phyloP scores from a whole-genome alignment of 768 basidiomycete genomes.

The Mycena kentingensis region DNA sequence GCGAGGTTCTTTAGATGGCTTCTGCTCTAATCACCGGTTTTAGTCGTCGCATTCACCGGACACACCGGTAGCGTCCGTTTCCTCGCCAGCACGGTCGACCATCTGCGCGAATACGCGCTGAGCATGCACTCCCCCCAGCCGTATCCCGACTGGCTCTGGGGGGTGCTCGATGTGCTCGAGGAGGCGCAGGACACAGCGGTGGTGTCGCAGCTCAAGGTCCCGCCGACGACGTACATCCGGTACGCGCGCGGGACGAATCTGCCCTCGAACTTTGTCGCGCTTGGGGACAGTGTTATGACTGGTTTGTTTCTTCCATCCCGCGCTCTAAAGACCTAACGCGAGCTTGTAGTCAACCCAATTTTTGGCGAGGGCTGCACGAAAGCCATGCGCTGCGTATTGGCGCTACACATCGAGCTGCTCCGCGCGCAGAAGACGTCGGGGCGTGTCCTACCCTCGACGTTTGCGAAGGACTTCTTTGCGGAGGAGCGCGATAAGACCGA shows the following conservation, averaged over 20 bases:
- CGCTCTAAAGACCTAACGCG: background rate
- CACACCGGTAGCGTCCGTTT: conserved; percentile 10
- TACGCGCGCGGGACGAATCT: conserved; percentile 30
- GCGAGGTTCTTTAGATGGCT: background rate
- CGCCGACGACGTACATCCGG: conserved; percentile 26
- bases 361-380: conserved; percentile 19
- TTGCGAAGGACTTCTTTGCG: conserved; percentile 21
- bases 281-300: conserved; percentile 38
- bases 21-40: background rate
- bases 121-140: conserved; percentile 19
- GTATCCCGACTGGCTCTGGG: conserved; percentile 31
- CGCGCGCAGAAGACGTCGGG: background rate
- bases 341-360: conserved; percentile 15
- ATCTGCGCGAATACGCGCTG: conserved; percentile 13
- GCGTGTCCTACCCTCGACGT: conserved; percentile 2
- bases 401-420: conserved; percentile 6
- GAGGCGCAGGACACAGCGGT: conserved; percentile 23
- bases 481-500: conserved; percentile 19
- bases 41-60: conserved; percentile 18
- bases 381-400: conserved; percentile 8
- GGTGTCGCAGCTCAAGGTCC: conserved; percentile 6
- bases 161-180: conserved; percentile 31
- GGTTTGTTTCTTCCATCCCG: conserved; percentile 3
- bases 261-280: conserved; percentile 35
- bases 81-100: conserved; percentile 19